Base-by-base conservation (phyloP, 2,329 filamentous ascomycete species). In the Phoma sp. region DNA sequence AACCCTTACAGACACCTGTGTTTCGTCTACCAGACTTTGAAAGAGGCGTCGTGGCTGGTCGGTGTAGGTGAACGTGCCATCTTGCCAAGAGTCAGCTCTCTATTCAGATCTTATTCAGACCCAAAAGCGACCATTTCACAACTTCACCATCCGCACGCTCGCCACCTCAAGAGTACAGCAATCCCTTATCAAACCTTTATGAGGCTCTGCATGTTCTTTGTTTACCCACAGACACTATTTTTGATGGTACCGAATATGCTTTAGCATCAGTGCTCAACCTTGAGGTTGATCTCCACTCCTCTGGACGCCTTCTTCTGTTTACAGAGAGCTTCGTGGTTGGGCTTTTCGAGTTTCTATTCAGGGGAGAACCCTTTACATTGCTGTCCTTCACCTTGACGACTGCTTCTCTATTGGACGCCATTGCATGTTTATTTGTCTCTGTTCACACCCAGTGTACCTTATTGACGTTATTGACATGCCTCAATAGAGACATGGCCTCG, bases 71-170 rank as follows among this genome's bases (percentile, higher is more conserved):
- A 36, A 45, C 20, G 10, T 48, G 33, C 30, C 26, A 34, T 17
- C 32, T 12, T 38, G 65, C 61, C 65, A 69, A 69, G 63, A 42
- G 48, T 55, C 39, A 25, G 23, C 26, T 38, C 43, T 42, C 53
- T 57, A 64, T 68, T 68, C 64, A 54, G 61, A 40, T 45, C 45
- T 57, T 73, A 71, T 72, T 71, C 59, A 69, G 53, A 59, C 59
- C 66, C 60, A n/a, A 55, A 67, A 62, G 28, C 40, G 62, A 61
- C 28, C 58, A 63, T 32, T 34, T 47, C 46, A 58, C 38, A 32
- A 52, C 26, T 39, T 49, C 47, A 18, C 48, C 48, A 60, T 61
- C 58, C 59, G 54, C 46, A 51, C 43, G 32, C 23, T 39, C 49
- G 29, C 52, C 54, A 57, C 45, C 54, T 46, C 39, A 38, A 34